Base-by-base conservation (phyloP, 2,329 filamentous ascomycete genomes). In the Balansia obtecta region DNA sequence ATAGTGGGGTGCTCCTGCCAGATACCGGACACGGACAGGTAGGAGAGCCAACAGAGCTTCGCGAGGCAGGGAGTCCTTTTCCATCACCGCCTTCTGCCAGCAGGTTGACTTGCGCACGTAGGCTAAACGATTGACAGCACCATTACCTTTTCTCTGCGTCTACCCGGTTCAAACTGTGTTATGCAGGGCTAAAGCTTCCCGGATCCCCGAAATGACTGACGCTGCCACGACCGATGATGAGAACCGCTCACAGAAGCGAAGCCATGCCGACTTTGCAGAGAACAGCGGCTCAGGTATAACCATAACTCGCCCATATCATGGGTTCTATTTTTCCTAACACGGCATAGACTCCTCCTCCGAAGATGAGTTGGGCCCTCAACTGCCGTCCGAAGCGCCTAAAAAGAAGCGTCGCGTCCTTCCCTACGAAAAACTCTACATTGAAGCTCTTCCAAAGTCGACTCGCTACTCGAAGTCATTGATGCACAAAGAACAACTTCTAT, bases 381-480 rank as follows among this genome's bases (percentile, higher is more conserved):
- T 97, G 32, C 91, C 93, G 42, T 85, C 88, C 2, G 78, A 83
- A 46, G 83, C 83, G 2, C 86, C 82, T 50, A 91, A 91, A 73
- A 95, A 94, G 77, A 96, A 95, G 71, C 83, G 87, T 55, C 80
- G 90, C 60, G 87, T 87, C 59, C 81, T 98, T 2, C 88, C 88
- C 1, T 91, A 96, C 71, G 91, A 97, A 70, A 95, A 93, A 66
- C 82, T 97, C 60, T 97, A 96, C 68, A 74, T 97, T 55, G 87
- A 88, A 52, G 91, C 93, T 39, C 77, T 98, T 38, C 93, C 93
- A 4, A 80, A 79, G 47, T 86, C 88, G 18, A 62, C 76, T 38
- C 85, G 88, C 44, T 98, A 98, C 70, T 95, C 86, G 52, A 95
- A 90, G 63, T 97, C 93, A 44, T 75, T 98, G 61, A 98, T 98